Evolutionary conservation across 106 monocot species (phyloP).

Genomic region (Allium fistulosum): DNA sequence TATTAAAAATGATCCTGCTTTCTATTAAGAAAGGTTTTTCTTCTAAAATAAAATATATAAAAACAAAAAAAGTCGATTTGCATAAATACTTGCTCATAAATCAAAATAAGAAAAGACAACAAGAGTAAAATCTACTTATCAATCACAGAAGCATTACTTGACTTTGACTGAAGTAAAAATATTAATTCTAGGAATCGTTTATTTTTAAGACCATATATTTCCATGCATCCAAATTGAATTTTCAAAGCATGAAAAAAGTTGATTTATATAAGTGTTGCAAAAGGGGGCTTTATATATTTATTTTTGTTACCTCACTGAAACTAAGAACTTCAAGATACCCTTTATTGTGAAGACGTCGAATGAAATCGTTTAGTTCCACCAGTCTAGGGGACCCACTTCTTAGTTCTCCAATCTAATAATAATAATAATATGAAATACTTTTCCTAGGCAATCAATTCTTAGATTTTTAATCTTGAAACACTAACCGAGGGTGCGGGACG

Average conservation of each 20-base stretch:
- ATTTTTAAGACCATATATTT: too few species aligned
- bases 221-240: too few species aligned
- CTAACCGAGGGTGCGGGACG: conserved; percentile 91
- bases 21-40: too few species aligned
- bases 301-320: conserved; percentile 83
- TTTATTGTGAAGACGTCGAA: conserved; percentile 65
- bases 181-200: too few species aligned
- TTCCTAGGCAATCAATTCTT: neutral
- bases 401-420: conserved; percentile 76
- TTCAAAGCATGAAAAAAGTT: too few species aligned
- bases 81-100: neutral
- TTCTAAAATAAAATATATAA: too few species aligned
- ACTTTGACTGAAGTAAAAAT: too few species aligned
- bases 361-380: conserved; percentile 86
- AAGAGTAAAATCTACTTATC: too few species aligned
- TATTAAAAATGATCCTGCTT: too few species aligned
- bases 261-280: too few species aligned
- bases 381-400: conserved; percentile 94
- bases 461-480: neutral
- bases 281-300: neutral
- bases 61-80: too few species aligned
- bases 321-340: conserved; percentile 82
- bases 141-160: too few species aligned
- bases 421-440: neutral
- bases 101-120: neutral